A percentile compares a stretch with the other conserved stretches of the same genome.
Evolutionary conservation across 1,284 basidiomycete species (phyloP).

Genomic region (Cryptococcus floricola): DNA sequence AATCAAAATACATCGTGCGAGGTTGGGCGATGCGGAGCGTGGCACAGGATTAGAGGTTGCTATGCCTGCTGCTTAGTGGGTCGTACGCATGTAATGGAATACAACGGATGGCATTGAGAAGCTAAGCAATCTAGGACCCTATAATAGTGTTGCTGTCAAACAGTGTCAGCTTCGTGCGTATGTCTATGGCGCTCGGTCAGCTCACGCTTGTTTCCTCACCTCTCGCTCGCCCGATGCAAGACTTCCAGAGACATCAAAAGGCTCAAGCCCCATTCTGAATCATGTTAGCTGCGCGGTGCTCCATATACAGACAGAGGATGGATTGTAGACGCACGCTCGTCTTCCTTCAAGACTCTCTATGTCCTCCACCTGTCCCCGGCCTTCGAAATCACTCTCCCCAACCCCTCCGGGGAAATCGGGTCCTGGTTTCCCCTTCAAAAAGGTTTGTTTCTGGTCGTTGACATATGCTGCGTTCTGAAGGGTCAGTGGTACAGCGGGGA

Average conservation of each 20-base stretch:
- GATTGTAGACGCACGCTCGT: constrained; percentile 44
- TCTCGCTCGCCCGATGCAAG: constrained; percentile 19
- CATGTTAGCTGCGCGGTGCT: not conserved
- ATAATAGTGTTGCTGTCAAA: constrained; percentile 1
- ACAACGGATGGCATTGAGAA: not conserved
- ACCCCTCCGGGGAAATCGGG: constrained; percentile 73
- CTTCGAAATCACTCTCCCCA: constrained; percentile 61
- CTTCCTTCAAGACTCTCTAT: constrained; percentile 53
- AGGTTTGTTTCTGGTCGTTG: constrained; percentile 58
- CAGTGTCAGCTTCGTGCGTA: not conserved
- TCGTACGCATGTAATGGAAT: constrained; percentile 1
- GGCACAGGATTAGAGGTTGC: constrained; percentile 13
- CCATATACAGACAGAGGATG: not conserved
- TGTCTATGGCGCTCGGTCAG: not conserved
- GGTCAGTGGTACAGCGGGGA: constrained; percentile 70
- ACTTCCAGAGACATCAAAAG: constrained; percentile 21
- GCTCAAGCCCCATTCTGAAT: constrained; percentile 38
- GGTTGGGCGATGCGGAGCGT: constrained; percentile 35
- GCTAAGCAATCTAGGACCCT: not conserved
- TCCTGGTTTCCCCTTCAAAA: constrained; percentile 58
- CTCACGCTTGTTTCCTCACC: constrained; percentile 24
- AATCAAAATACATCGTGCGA: constrained; percentile 50
- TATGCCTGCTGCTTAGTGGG: constrained; percentile 10
- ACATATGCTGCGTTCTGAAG: constrained; percentile 63
- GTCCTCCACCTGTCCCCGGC: constrained; percentile 53